A percentile compares a stretch with the other conserved stretches of the same genome.
These are phyloP conservation scores for Pseudoperonospora humuli DNA, from an alignment of 352 stramenopile genomes.

Conservation along the genomic window DNA sequence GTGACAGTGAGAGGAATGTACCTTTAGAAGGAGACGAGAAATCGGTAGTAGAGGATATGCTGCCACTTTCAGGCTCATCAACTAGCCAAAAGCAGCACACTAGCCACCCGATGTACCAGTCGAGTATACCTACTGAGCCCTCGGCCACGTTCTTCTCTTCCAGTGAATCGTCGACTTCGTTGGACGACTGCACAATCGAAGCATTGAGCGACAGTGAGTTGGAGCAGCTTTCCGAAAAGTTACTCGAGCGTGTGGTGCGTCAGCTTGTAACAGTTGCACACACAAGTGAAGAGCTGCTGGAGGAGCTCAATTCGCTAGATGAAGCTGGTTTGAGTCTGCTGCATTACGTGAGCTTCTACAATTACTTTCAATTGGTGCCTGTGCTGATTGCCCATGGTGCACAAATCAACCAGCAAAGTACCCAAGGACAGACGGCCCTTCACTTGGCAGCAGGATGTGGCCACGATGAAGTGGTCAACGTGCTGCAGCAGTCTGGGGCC, in stretches of 20 bases:
- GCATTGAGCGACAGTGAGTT: constrained; percentile 70
- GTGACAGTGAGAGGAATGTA: constrained; percentile 2
- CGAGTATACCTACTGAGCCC: neutral
- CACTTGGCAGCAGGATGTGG: constrained; percentile 76
- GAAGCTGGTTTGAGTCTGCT: constrained; percentile 79
- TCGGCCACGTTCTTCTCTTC: constrained; percentile 4
- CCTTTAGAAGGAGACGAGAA: constrained; percentile 1
- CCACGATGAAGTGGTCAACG: constrained; percentile 52
- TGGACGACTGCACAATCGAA: constrained; percentile 75
- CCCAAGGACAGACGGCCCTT: constrained; percentile 73
- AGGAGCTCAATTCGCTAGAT: constrained; percentile 84
- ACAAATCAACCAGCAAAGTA: constrained; percentile 80
- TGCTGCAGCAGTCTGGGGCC: constrained; percentile 50
- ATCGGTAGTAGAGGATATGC: neutral
- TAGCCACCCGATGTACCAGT: constrained; percentile 1
- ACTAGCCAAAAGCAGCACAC: constrained; percentile 7
- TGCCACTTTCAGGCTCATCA: neutral
- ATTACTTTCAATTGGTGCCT: constrained; percentile 72
- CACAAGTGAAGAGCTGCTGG: constrained; percentile 70
- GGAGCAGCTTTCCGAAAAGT: constrained; percentile 64
- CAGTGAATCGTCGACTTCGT: constrained; percentile 12
- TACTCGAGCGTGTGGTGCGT: constrained; percentile 77
- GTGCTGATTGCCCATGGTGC: constrained; percentile 73
- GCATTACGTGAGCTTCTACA: constrained; percentile 89
- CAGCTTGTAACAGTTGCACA: constrained; percentile 75